phyloP scores from a whole-genome alignment of 2,329 filamentous ascomycete genomes.

The Tolypocladium endophyticum region DNA sequence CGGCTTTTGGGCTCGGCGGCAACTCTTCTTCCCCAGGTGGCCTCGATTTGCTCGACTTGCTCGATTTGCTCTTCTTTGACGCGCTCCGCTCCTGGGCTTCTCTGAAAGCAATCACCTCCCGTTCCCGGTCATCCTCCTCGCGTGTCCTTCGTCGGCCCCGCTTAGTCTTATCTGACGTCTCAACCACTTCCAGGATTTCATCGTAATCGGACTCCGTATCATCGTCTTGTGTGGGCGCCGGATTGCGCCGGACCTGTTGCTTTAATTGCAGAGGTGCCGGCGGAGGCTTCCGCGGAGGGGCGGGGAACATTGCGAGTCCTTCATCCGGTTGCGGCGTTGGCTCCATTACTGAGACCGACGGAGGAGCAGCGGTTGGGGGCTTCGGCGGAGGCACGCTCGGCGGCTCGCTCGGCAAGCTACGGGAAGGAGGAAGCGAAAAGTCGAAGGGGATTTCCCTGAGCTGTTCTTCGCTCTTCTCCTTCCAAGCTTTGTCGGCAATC shows the following conservation, averaged over 20 bases:
- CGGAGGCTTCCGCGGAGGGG: slow-evolving; percentile 67
- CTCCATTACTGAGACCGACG: slow-evolving; percentile 29
- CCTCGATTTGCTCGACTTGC: slow-evolving; percentile 14
- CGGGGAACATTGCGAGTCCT: slow-evolving; percentile 39
- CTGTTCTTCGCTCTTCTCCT: slow-evolving; percentile 30
- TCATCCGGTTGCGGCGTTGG: slow-evolving; percentile 34
- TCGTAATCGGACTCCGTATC: slow-evolving; percentile 77
- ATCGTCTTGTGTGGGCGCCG: slow-evolving; percentile 38
- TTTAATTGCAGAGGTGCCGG: slow-evolving; percentile 71
- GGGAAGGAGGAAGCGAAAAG: slow-evolving; percentile 42
- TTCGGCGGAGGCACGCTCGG: slow-evolving; percentile 43
- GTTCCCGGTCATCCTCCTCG: slow-evolving; percentile 74
- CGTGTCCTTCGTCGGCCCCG: slow-evolving; percentile 75
- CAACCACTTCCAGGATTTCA: slow-evolving; percentile 60
- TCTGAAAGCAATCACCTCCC: slow-evolving; percentile 56
- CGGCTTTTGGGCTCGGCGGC: slow-evolving; percentile 26
- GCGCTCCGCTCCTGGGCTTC: slow-evolving; percentile 61
- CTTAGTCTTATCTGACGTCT: slow-evolving; percentile 45
- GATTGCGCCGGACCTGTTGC: slow-evolving; percentile 12
- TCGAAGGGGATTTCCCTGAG: slow-evolving; percentile 39
- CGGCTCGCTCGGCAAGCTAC: slow-evolving; percentile 41
- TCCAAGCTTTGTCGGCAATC: slow-evolving; percentile 32
- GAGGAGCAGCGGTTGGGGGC: slow-evolving; percentile 27
- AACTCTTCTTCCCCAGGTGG: slow-evolving; percentile 16
- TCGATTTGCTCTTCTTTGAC: slow-evolving; percentile 60